Evolutionary conservation across 2,329 filamentous ascomycete species (phyloP).

Genomic region (Didymella pomorum): DNA sequence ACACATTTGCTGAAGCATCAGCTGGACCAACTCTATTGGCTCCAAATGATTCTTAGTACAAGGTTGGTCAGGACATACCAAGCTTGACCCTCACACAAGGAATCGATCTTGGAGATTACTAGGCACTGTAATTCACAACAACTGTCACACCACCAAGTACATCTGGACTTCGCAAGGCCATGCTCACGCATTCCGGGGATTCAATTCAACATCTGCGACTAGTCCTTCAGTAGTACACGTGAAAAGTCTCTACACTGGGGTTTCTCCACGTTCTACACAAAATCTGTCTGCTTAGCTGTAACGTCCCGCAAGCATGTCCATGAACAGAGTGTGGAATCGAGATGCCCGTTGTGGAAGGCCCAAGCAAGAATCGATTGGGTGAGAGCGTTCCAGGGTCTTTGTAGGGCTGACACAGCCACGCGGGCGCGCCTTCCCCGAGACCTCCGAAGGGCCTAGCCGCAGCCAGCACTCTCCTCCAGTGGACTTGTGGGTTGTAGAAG

Average conservation of each 20-base stretch:
- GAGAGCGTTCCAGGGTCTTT: slow-evolving; percentile 15
- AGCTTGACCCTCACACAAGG: not conserved
- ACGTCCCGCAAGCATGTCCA: slow-evolving; percentile 19
- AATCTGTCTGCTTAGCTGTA: slow-evolving; percentile 21
- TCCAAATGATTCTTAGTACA: not conserved
- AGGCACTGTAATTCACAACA: not conserved
- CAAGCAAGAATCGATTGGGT: slow-evolving; percentile 11
- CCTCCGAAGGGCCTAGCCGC: slow-evolving; percentile 12
- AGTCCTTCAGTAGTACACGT: not conserved
- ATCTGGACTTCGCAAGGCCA: not conserved
- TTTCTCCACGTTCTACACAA: slow-evolving; percentile 20
- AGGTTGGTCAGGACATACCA: not conserved
- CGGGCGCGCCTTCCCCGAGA: slow-evolving; percentile 28
- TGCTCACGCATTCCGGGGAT: not conserved
- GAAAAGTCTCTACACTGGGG: slow-evolving; percentile 1
- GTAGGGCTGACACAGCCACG: slow-evolving; percentile 24
- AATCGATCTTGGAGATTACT: not conserved
- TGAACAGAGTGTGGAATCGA: slow-evolving; percentile 9
- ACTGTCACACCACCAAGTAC: not conserved
- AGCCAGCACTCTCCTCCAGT: slow-evolving; percentile 9
- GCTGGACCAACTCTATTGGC: not conserved
- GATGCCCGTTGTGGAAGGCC: slow-evolving; percentile 10
- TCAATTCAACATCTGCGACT: not conserved
- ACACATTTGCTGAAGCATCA: not conserved
- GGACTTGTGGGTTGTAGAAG: slow-evolving; percentile 13